These are phyloP conservation scores for Oxytropis ochrocephala DNA, from an alignment of 306 rosid species.

Conservation along the genomic window DNA sequence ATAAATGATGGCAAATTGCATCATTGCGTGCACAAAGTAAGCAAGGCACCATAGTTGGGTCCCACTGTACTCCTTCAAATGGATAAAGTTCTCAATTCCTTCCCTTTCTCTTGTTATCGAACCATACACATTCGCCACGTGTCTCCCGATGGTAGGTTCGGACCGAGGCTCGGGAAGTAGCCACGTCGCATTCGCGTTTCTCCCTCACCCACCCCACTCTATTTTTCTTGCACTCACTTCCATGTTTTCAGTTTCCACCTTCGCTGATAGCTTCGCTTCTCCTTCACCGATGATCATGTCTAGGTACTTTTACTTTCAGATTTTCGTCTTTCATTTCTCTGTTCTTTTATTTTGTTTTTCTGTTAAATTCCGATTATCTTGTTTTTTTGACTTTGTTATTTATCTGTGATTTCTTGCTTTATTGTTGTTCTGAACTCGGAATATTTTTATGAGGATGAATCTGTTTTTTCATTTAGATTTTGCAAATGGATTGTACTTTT, in stretches of 20 bases:
- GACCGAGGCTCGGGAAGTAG: constrained; percentile 30
- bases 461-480: background rate
- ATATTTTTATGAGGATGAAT: background rate
- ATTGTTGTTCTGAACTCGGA: background rate
- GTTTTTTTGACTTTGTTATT: background rate
- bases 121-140: constrained; percentile 32
- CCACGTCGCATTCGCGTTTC: constrained; percentile 27
- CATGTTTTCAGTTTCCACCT: background rate
- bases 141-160: constrained; percentile 31
- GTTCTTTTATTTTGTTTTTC: background rate
- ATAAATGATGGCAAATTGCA: background rate
- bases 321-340: background rate
- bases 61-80: constrained; percentile 4
- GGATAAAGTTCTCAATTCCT: constrained; percentile 26
- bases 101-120: constrained; percentile 22
- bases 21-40: constrained; percentile 14
- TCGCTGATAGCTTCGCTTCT: background rate
- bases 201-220: constrained; percentile 5
- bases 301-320: constrained; percentile 1
- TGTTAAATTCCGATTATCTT: background rate
- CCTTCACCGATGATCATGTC: constrained; percentile 20
- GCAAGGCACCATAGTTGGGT: constrained; percentile 8
- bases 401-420: background rate
- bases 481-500: background rate
- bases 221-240: constrained; percentile 21